Evolutionary conservation across 2,329 filamentous ascomycete species (phyloP).

Genomic region (Pleoardoris graminearum): DNA sequence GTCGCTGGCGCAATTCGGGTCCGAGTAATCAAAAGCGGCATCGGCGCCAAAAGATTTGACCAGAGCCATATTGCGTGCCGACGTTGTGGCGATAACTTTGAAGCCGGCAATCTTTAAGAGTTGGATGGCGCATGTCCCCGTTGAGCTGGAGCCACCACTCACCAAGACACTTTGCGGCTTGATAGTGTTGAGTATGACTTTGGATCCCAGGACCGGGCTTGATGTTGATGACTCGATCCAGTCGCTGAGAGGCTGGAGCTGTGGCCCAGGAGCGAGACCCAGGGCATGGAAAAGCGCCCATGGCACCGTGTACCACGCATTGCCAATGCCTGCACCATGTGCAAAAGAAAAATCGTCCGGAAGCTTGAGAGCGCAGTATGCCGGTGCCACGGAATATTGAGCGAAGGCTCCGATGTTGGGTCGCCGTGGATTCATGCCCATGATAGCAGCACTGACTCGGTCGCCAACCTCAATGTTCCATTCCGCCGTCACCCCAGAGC

Average conservation of each 20-base stretch:
- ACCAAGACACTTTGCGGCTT: constrained; percentile 15
- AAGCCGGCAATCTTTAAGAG: constrained; percentile 17
- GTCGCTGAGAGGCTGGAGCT: constrained; percentile 13
- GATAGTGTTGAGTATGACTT: constrained; percentile 11
- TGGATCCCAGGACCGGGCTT: constrained; percentile 7
- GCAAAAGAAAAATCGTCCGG: constrained; percentile 7
- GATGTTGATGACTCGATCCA: background rate
- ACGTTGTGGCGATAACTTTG: constrained; percentile 13
- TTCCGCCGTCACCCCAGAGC: constrained; percentile 1
- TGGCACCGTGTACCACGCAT: constrained; percentile 6
- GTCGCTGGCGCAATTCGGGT: constrained; percentile 44
- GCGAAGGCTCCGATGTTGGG: constrained; percentile 16
- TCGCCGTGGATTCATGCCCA: constrained; percentile 15
- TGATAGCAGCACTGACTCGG: constrained; percentile 15
- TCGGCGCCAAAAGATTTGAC: constrained; percentile 19
- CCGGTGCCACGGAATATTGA: constrained; percentile 10
- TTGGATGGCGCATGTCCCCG: constrained; percentile 19
- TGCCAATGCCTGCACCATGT: constrained; percentile 13
- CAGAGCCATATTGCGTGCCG: constrained; percentile 14
- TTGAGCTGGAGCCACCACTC: constrained; percentile 13
- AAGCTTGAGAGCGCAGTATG: constrained; percentile 12
- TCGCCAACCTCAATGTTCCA: constrained; percentile 16
- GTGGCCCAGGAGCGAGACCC: constrained; percentile 8
- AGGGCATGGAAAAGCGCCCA: constrained; percentile 8
- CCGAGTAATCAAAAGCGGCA: constrained; percentile 48